Evolutionary conservation across 106 monocot genomes (phyloP).

Genomic region (Dactylorhiza incarnata): DNA sequence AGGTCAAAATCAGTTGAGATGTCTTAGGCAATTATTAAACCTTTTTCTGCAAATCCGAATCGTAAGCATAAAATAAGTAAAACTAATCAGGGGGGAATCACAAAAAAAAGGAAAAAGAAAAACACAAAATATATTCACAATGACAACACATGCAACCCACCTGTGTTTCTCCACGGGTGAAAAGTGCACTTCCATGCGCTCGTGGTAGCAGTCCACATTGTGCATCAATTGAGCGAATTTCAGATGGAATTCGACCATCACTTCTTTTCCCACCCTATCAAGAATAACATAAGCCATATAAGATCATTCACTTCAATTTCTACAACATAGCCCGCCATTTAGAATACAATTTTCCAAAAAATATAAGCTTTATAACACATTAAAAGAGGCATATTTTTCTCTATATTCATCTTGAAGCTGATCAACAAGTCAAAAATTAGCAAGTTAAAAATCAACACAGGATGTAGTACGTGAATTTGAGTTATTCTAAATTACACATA

Average conservation of each 20-base stretch:
- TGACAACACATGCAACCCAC: slow-evolving; percentile 23
- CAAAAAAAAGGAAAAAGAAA: neutral
- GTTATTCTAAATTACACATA: no score
- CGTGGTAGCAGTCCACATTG: slow-evolving; percentile 87
- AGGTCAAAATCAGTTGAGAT: no score
- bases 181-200: slow-evolving; percentile 96
- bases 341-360: neutral
- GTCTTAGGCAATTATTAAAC: no score
- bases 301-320: neutral
- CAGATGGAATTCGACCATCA: slow-evolving; percentile 70
- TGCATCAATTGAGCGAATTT: slow-evolving; percentile 76
- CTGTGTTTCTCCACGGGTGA: slow-evolving; percentile 97
- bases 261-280: slow-evolving; percentile 85
- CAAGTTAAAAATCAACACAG: no score
- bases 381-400: neutral
- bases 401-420: neutral
- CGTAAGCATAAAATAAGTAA: neutral
- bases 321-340: neutral
- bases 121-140: neutral
- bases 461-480: no score
- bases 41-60: neutral
- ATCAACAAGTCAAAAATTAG: no score
- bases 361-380: neutral
- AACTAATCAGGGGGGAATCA: neutral
- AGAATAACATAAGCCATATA: neutral